Conservation (phyloP, 2,329 filamentous ascomycete species). For the Penicillium sp. region DNA sequence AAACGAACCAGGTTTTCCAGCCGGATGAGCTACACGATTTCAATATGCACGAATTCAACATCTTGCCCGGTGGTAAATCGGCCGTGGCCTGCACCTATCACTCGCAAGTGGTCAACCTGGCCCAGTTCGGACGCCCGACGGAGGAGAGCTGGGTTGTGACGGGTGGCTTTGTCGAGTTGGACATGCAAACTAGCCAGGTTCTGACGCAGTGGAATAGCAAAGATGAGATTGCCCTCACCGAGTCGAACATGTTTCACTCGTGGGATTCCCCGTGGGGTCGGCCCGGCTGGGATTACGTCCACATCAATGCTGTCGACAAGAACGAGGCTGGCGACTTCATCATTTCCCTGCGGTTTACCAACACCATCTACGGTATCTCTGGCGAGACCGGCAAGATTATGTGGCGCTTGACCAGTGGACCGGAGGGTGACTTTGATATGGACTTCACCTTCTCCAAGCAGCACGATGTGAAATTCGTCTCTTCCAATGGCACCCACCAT, state of each 20-base stretch:
- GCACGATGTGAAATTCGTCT: constrained; percentile 42
- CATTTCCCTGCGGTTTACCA: constrained; percentile 44
- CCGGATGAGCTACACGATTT: constrained; percentile 33
- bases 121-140: constrained; percentile 36
- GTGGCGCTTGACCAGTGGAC: constrained; percentile 44
- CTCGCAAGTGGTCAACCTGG: constrained; percentile 26
- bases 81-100: constrained; percentile 37
- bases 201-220: constrained; percentile 43
- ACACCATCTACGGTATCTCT: constrained; percentile 45
- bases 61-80: constrained; percentile 40
- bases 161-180: constrained; percentile 44
- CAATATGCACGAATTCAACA: constrained; percentile 49
- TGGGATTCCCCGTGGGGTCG: constrained; percentile 10
- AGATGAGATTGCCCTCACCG: constrained; percentile 37
- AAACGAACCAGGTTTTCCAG: constrained; percentile 45
- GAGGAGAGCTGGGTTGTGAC: constrained; percentile 37
- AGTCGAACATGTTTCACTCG: constrained; percentile 33
- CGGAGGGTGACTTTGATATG: constrained; percentile 33
- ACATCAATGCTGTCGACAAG: constrained; percentile 48
- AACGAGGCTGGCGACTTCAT: constrained; percentile 45
- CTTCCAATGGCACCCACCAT: constrained; percentile 34
- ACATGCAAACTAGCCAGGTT: constrained; percentile 40
- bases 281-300: constrained; percentile 42
- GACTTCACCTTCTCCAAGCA: constrained; percentile 44
- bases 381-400: constrained; percentile 41